Conservation (phyloP, 306 rosid genomes). For the Vicia villosa region DNA sequence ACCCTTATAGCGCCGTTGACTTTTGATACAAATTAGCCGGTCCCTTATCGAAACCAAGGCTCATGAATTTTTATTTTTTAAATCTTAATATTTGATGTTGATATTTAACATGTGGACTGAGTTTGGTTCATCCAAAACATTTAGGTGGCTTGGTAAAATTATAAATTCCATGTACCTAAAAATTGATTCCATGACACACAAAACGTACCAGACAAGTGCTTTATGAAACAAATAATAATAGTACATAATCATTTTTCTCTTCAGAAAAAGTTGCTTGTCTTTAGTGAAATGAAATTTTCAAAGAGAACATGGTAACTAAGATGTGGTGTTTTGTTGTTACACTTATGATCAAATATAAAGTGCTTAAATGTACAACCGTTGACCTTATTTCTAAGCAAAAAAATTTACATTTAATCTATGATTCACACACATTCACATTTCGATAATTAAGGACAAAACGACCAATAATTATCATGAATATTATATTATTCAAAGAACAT, state of each 20-base stretch:
- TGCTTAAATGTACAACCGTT: neutral
- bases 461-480: neutral
- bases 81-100: too few species aligned
- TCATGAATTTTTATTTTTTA: too few species aligned
- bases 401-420: conserved; percentile 13
- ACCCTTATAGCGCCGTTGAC: too few species aligned
- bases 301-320: conserved; percentile 8
- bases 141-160: too few species aligned
- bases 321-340: neutral
- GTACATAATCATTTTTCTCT: conserved; percentile 22
- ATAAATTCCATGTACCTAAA: too few species aligned
- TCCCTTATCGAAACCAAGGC: too few species aligned
- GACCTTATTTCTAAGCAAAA: conserved; percentile 1
- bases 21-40: too few species aligned
- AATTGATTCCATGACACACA: too few species aligned
- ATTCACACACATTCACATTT: conserved; percentile 10
- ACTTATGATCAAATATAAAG: neutral
- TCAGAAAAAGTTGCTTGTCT: conserved; percentile 32
- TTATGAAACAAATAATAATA: neutral
- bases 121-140: too few species aligned
- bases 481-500: neutral
- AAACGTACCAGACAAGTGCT: neutral
- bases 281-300: neutral
- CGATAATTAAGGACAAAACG: conserved; percentile 6
- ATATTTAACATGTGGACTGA: too few species aligned